phyloP scores from a whole-genome alignment of 2,329 filamentous ascomycete genomes.

The Rhexocercosporidium sp. region DNA sequence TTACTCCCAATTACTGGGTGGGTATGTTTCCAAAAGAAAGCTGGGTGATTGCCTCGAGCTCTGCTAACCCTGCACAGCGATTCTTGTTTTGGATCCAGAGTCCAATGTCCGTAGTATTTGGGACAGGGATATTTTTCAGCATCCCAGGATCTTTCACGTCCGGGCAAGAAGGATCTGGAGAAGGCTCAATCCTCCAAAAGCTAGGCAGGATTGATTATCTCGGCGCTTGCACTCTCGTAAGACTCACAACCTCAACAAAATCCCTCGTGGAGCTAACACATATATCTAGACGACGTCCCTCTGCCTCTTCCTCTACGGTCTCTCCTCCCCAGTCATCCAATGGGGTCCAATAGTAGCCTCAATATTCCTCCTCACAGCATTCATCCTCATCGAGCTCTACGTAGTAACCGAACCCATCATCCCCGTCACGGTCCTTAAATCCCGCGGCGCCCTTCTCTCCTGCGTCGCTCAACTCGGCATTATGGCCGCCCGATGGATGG shows the following conservation, averaged over 20 bases:
- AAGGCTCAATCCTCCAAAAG: slow-evolving; percentile 54
- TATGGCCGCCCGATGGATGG: slow-evolving; percentile 81
- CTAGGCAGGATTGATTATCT: slow-evolving; percentile 75
- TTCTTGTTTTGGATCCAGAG: slow-evolving; percentile 76
- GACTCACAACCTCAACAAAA: slow-evolving; percentile 27
- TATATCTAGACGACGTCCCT: slow-evolving; percentile 63
- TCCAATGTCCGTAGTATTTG: slow-evolving; percentile 66
- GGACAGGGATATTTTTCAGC: slow-evolving; percentile 65
- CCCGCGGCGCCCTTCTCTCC: slow-evolving; percentile 72
- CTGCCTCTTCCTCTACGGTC: slow-evolving; percentile 72
- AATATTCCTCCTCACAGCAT: slow-evolving; percentile 53
- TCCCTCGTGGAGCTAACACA: slow-evolving; percentile 29
- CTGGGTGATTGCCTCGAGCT: background rate
- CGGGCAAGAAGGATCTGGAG: slow-evolving; percentile 43
- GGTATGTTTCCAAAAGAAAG: slow-evolving; percentile 54
- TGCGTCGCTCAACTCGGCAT: slow-evolving; percentile 77
- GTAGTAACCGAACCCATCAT: slow-evolving; percentile 74
- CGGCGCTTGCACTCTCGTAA: slow-evolving; percentile 69
- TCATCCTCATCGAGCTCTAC: slow-evolving; percentile 67
- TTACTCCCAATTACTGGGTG: slow-evolving; percentile 70
- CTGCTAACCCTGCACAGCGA: slow-evolving; percentile 55
- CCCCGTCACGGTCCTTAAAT: slow-evolving; percentile 71
- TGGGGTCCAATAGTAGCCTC: slow-evolving; percentile 65
- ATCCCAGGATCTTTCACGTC: slow-evolving; percentile 58
- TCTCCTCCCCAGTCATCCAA: slow-evolving; percentile 68